Base-by-base conservation (phyloP, 805 yeast genomes). In the Wickerhamomyces rabaulensis region DNA sequence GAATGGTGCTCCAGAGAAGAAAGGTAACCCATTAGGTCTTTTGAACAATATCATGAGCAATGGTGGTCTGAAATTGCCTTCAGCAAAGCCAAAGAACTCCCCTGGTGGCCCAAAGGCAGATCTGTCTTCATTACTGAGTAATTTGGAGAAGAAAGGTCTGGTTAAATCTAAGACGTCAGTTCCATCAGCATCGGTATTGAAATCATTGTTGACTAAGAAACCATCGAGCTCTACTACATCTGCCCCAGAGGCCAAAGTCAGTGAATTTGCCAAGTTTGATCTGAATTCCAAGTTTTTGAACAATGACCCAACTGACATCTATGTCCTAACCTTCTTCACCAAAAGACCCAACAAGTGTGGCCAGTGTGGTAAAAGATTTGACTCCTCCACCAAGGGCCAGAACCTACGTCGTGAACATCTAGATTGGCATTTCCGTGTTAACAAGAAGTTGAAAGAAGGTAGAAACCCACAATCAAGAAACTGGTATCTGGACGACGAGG, bases 401-500 rank as follows among this genome's bases (percentile, higher is more conserved):
- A 65, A 65, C 6, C 66, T 67, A 41, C 76, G 77, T 48, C 78
- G 82, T 43, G 73, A 78, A 16, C 99, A 94, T 66, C 69, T 89
- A 53, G 99, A 92, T 65, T 92, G 97, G 97, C 98, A 92, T 70
- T 90, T 89, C 70, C 78, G 98, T 56, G 85, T 88, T 39, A 92
- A 89, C 64, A 88, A 87, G 62, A 82, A 85, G 57, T 70, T 87
- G 41, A 78, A 79, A 40, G 76, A 73, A 47, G 76, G 77, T 25
- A 60, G 62, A 23, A 53, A 60, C 37, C 81, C 84, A 39, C 91
- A 87, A 61, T 82, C 87, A 38, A 71, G 97, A 56, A 76, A 82
- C 55, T 91, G 96, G 95, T 91, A 82, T 62, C 66, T 90, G 49
- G 81, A 80, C 51, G 85, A 79, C 51, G 70, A 73, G 21, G 81